Evolutionary conservation across 768 basidiomycete genomes (phyloP), one percentile per base, ranked within the genome.

Genomic region (Lanmaoa pseudosensibilis): DNA sequence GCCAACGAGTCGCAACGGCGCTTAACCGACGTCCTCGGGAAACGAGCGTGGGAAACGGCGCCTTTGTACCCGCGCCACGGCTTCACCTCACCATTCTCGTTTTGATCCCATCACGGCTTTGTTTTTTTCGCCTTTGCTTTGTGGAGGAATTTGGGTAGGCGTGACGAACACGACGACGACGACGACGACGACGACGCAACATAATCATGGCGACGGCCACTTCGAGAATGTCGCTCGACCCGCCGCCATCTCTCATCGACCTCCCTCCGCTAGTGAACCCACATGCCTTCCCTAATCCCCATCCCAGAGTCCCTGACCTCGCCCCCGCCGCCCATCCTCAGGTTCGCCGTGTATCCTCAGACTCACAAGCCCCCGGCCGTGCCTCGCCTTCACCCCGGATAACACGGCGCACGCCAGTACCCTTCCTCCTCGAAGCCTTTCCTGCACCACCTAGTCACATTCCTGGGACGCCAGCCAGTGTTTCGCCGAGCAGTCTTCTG

Each of bases 341-440:
- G 18, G 19, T 53, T 43, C 55, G 51, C 27, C 66, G 69, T 30
- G 65, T 69, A 9, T 69, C 69, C 33, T 70, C 69, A 23, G 69
- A 69, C 13, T 67, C 67, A 5, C 62, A 66, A 39, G 8, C 60
- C 2, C 55, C 54, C 10, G 68, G 66, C 15, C 67, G 66, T 45
- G 58, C 68, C 18, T 69, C 68, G 1, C 66, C 69, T 5, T 46
- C 66, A 9, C 45, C 60, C 27, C 63, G 71, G 19, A 44, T 69
- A 54, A 55, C 68, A n/a, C 73, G 70, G 8, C 72, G 69, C 43
- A 67, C 65, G 2, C 65, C 65, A 2, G 67, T 69, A 1, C 77
- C 77, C 15, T 71, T 66, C 50, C 71, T 69, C 21, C 75, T 73
- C 43, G 75, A 73, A 50, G 69, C 77, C 5, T 77, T 75, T 21